Base-by-base conservation (phyloP, 2,329 filamentous ascomycete species). In the Cordyceps militaris region DNA sequence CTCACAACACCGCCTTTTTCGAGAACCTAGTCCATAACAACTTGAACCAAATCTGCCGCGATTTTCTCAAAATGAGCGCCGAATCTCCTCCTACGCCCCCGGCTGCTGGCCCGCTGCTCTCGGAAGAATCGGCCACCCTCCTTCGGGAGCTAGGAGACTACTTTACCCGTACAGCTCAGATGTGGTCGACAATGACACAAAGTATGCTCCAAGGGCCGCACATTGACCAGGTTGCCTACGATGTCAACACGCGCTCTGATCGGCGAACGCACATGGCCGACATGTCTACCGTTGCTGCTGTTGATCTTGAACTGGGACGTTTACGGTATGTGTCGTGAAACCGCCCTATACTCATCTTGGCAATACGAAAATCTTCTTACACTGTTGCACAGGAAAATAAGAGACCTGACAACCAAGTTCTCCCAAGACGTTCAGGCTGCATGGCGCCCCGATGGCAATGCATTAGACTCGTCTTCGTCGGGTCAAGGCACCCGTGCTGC, bases 131-230 rank as follows among this genome's bases (percentile, higher is more conserved):
- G 14, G 63, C 65, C 14, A 69, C 67, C 42, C 57, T 73, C 52
- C 65, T 72, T 43, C 62, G 62, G 32, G 69, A 72, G 34, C 66
- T 72, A 58, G 71, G 71, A 32, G 70, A 73, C 24, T 73, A 73
- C 58, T 60, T 73, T 24, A 63, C 65, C 30, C 68, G 67, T 26
- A 70, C 68, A n/a, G 69, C 71, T 23, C 56, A 65, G 38, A 62
- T 72, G 57, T 71, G 66, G 67, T 64, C 66, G n/a, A 62, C 61
- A 23, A 60, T 73, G 51, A 71, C 71, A 34, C 66, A 71, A n/a
- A 64, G 61, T 36, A 62, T 73, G n/a, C 61, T 70, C 4, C 60
- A 66, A 43, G 71, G 69, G 16, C 63, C 66, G 24, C 69, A 72
- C 58, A 68, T 73, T 48, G 63, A 65, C n/a, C 61, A 63, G 36